Evolutionary conservation across 2,329 filamentous ascomycete species (phyloP).

Genomic region (Bimuria novae-zelandiae): DNA sequence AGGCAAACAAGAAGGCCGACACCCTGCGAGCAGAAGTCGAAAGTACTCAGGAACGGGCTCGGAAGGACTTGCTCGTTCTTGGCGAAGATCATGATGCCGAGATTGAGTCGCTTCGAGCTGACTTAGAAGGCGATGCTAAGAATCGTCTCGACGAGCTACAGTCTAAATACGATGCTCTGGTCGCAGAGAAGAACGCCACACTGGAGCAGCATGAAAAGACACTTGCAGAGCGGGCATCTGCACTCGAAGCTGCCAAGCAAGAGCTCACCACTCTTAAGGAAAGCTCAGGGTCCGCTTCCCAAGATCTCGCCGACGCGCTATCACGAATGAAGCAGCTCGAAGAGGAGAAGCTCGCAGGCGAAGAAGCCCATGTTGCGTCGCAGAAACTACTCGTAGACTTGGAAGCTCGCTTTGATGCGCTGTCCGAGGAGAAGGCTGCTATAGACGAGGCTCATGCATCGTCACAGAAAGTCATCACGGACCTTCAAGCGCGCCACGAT

Average conservation of each 20-base stretch:
- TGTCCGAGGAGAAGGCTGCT: conserved; percentile 26
- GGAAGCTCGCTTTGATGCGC: conserved; percentile 25
- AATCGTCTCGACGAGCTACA: conserved; percentile 39
- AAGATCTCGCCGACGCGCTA: conserved; percentile 28
- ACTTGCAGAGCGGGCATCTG: conserved; percentile 24
- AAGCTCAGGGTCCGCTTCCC: conserved; percentile 28
- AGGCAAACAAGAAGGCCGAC: conserved; percentile 31
- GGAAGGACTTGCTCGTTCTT: conserved; percentile 34
- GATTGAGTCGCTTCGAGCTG: conserved; percentile 41
- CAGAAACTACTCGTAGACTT: conserved; percentile 30
- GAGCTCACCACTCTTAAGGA: conserved; percentile 27
- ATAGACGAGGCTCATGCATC: conserved; percentile 19
- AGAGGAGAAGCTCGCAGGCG: conserved; percentile 27
- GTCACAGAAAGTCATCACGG: conserved; percentile 20
- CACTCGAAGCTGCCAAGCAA: conserved; percentile 25
- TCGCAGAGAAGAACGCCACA: conserved; percentile 32
- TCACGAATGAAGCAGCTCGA: conserved; percentile 28
- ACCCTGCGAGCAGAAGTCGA: conserved; percentile 37
- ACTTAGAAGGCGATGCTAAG: conserved; percentile 44
- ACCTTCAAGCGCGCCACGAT: conserved; percentile 27
- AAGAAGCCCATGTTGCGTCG: conserved; percentile 26
- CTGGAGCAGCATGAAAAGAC: conserved; percentile 29
- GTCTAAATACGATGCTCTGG: conserved; percentile 36
- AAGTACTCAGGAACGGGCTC: conserved; percentile 29
- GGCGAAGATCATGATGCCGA: conserved; percentile 41